Evolutionary conservation across 768 basidiomycete species (phyloP).

Genomic region (Gymnopilus junonius): DNA sequence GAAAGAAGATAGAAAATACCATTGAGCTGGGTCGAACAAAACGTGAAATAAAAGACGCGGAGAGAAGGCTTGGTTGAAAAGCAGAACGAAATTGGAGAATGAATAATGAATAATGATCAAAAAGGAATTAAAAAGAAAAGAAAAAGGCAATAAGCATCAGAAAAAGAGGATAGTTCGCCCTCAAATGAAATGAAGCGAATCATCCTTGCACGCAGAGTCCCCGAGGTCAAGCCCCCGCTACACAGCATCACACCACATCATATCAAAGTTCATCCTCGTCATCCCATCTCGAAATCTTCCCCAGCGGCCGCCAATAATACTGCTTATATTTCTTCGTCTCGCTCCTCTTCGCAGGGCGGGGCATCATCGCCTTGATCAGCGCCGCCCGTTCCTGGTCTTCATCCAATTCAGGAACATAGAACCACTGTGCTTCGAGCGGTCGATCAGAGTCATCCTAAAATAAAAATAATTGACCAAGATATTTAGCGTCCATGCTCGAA

Average conservation of each 20-base stretch:
- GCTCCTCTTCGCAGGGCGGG: conserved; percentile 70
- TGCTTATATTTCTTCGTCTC: conserved; percentile 87
- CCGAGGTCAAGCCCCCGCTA: no score
- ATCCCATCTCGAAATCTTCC: conserved; percentile 76
- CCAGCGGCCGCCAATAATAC: conserved; percentile 80
- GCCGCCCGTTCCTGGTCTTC: conserved; percentile 71
- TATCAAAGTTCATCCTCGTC: conserved; percentile 61
- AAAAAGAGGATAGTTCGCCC: background rate
- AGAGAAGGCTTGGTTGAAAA: no score
- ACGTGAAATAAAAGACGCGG: no score
- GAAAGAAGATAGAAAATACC: no score
- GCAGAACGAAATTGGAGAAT: no score
- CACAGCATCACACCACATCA: background rate
- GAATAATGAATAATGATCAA: no score
- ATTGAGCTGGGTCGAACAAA: no score
- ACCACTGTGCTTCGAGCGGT: conserved; percentile 69
- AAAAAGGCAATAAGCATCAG: background rate
- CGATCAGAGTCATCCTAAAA: conserved; percentile 51
- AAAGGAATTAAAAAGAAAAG: background rate
- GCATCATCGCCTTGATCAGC: conserved; percentile 74
- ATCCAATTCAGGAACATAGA: conserved; percentile 76
- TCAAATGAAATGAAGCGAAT: no score
- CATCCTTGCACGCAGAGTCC: no score
- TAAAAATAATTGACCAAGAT: no score
- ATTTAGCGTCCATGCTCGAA: background rate